Percentiles rank a stretch among this genome's conserved stretches.
These are phyloP conservation scores for Petunia hybrid DNA, from an alignment of 305 asterid genomes.

Conservation along the genomic window DNA sequence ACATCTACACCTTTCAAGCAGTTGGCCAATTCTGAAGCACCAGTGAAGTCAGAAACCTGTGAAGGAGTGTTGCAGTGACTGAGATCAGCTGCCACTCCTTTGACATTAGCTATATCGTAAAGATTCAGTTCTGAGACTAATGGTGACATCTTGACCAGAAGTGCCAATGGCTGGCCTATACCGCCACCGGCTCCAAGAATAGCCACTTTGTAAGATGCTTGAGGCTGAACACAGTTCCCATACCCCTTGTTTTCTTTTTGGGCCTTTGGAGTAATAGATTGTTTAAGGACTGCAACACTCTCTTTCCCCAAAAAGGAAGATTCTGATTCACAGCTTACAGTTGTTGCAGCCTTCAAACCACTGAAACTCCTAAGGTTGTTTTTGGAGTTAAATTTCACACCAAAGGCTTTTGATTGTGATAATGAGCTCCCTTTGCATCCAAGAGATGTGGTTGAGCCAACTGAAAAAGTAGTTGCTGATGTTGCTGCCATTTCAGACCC, in stretches of 20 bases:
- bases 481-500: conserved; percentile 72
- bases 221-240: conserved; percentile 56
- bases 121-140: conserved; percentile 62
- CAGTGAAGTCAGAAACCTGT: conserved; percentile 59
- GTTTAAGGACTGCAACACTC: conserved; percentile 51
- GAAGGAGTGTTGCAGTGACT: conserved; percentile 81
- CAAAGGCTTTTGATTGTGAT: conserved; percentile 58
- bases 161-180: conserved; percentile 74
- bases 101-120: conserved; percentile 72
- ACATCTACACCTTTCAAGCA: conserved; percentile 60
- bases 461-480: conserved; percentile 64
- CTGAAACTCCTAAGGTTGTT: conserved; percentile 51
- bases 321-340: conserved; percentile 49
- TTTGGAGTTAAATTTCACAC: conserved; percentile 53
- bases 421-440: conserved; percentile 52
- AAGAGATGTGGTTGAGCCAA: conserved; percentile 62
- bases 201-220: conserved; percentile 71
- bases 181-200: conserved; percentile 77
- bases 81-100: conserved; percentile 74
- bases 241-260: conserved; percentile 45
- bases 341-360: conserved; percentile 63
- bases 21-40: conserved; percentile 58
- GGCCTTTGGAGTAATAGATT: conserved; percentile 47
- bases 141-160: conserved; percentile 72
- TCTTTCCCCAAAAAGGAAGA: conserved; percentile 64